phyloP scores from a whole-genome alignment of 208 protist genomes.

The Acanthamoeba sp. region DNA sequence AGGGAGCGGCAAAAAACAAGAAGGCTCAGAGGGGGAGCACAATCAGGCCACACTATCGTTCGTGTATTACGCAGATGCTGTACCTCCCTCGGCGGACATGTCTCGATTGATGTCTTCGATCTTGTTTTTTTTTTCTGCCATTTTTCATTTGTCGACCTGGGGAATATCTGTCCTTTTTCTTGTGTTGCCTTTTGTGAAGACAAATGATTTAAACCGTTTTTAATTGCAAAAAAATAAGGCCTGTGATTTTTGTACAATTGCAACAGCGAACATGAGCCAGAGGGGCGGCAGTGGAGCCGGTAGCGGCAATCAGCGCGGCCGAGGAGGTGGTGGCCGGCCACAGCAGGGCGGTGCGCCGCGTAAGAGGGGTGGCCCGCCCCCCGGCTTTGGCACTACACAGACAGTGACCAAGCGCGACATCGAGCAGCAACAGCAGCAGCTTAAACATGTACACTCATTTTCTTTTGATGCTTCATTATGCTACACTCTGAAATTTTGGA shows the following conservation, averaged over 20 bases:
- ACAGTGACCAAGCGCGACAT: constrained; percentile 31
- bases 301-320: not conserved
- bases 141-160: not conserved
- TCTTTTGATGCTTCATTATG: not conserved
- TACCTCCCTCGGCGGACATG: not conserved
- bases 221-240: not conserved
- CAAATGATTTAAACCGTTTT: not conserved
- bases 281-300: constrained; percentile 8
- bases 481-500: not conserved
- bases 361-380: constrained; percentile 30
- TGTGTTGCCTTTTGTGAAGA: not conserved
- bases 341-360: not conserved
- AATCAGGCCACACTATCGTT: not conserved
- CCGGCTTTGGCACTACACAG: constrained; percentile 3
- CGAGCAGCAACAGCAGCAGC: constrained; percentile 52
- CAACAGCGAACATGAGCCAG: constrained; percentile 2
- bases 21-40: too few species aligned
- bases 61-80: not conserved
- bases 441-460: constrained; percentile 43
- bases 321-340: not conserved
- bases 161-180: constrained; percentile 20
- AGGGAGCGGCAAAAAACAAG: not conserved
- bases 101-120: not conserved
- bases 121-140: not conserved
- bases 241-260: not conserved